phyloP scores from a whole-genome alignment of 176 grass and related monocot species.

The Aegilops tauschii region DNA sequence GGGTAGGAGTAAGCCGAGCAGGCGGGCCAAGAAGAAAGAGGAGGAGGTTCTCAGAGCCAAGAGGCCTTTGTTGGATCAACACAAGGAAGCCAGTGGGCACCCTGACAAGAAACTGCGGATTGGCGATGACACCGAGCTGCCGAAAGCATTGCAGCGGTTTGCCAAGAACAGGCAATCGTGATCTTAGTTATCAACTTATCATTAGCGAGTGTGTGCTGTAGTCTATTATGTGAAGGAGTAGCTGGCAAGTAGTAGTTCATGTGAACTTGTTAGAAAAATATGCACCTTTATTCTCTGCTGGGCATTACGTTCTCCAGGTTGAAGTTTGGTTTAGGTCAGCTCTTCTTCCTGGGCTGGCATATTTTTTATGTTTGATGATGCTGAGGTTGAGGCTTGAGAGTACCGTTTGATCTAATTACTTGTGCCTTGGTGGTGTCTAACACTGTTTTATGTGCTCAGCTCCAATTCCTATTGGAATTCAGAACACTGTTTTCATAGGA shows the following conservation, averaged over 20 bases:
- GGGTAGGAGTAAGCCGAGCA: constrained; percentile 92
- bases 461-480: too few relatives aligned
- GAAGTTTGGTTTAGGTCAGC: too few relatives aligned
- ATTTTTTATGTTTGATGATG: too few relatives aligned
- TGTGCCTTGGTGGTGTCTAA: too few relatives aligned
- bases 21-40: constrained; percentile 61
- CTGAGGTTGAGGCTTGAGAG: too few relatives aligned
- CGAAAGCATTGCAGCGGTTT: constrained; percentile 73
- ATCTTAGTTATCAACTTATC: background rate
- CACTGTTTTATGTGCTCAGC: too few relatives aligned
- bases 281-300: too few relatives aligned
- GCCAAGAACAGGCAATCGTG: constrained; percentile 41
- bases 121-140: constrained; percentile 32
- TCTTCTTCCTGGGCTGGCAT: too few relatives aligned
- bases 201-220: background rate
- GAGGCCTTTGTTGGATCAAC: constrained; percentile 60
- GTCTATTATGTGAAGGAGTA: background rate
- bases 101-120: constrained; percentile 54
- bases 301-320: too few relatives aligned
- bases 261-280: background rate
- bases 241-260: background rate
- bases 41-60: constrained; percentile 78
- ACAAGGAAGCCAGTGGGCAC: constrained; percentile 2
- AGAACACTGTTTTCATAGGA: too few relatives aligned
- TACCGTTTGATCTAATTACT: too few relatives aligned